These are phyloP conservation scores for Plasmodium coatneyi DNA, from an alignment of 169 alveolate species.

Conservation along the genomic window DNA sequence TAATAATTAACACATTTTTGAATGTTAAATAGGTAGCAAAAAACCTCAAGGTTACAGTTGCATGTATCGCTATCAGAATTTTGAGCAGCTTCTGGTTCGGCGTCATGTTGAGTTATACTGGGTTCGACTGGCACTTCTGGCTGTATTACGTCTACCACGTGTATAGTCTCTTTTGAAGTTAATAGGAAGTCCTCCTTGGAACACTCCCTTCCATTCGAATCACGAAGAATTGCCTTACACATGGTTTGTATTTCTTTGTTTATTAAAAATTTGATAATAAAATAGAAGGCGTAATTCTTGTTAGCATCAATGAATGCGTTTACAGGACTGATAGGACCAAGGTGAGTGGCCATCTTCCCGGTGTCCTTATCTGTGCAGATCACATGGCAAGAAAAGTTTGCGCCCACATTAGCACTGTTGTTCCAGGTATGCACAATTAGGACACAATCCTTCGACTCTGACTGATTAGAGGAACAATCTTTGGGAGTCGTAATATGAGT, in stretches of 20 bases:
- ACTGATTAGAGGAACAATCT: constrained; percentile 26
- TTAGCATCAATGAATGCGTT: constrained; percentile 60
- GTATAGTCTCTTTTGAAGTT: constrained; percentile 26
- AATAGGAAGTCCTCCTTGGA: constrained; percentile 36
- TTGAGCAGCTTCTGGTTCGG: background rate
- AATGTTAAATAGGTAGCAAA: constrained; percentile 37
- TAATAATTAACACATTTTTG: constrained; percentile 36
- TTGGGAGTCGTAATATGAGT: constrained; percentile 64
- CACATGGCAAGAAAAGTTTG: constrained; percentile 60
- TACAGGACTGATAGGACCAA: constrained; percentile 52
- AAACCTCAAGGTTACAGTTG: constrained; percentile 27
- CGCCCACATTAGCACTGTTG: constrained; percentile 15
- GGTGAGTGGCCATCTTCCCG: constrained; percentile 30
- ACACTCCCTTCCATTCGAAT: constrained; percentile 41
- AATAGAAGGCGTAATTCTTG: constrained; percentile 70
- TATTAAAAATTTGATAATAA: constrained; percentile 40
- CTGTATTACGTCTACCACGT: background rate
- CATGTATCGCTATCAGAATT: constrained; percentile 7
- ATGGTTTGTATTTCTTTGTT: constrained; percentile 34
- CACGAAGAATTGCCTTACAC: constrained; percentile 56
- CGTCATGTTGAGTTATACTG: background rate
- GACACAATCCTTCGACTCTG: constrained; percentile 36
- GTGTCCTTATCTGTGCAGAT: constrained; percentile 36
- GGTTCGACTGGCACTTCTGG: background rate
- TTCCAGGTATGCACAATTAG: constrained; percentile 69